Evolutionary conservation across 1,284 basidiomycete genomes (phyloP), one percentile per base, ranked within the genome.

Genomic region (Trametes polyzona): DNA sequence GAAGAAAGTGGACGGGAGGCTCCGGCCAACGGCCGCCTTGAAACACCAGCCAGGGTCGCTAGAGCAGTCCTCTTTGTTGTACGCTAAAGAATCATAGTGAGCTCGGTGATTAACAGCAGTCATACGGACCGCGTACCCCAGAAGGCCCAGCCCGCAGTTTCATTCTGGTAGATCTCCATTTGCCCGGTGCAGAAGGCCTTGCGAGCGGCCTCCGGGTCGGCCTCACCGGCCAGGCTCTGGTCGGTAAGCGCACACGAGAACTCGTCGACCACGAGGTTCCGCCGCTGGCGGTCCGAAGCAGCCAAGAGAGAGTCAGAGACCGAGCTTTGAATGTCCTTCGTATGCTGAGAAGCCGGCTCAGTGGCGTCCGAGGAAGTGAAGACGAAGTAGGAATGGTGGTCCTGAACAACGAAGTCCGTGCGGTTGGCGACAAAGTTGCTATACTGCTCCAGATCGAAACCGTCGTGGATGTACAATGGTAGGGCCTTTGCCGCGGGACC

Each of bases 321-420:
- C 1, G 71, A 65, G 10, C 73, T 74, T 39, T 74, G 66, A 33
- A 88, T 67, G 30, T 87, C 78, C 36, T 67, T 62, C 1, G 78
- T 82, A 60, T 86, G 84, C 37, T 80, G 67, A 23, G 74, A 72
- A 0, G 80, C 83, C 19, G 82, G 68, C 58, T 81, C 76, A 4
- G 67, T 65, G 47, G 73, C 67, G 65, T 87, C 81, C 7, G 71
- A 63, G 8, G 79, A 68, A 3, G 81, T 80, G 67, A 84, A 91
- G 52, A 90, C 88, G 62, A 85, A 88, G 72, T 88, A 87, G 2
- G 88, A 86, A 68, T 93, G 90, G 68, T 91, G 84, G 62, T 93
- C 90, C 62, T 88, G 81, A 27, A 93, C 83, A 33, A 90, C 79
- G 64, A 92, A 93, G 67, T 92, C 90, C 0, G 71, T 69, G 32